Conservation (phyloP, 1,139 yeast species). For the Torulaspora globosa region DNA sequence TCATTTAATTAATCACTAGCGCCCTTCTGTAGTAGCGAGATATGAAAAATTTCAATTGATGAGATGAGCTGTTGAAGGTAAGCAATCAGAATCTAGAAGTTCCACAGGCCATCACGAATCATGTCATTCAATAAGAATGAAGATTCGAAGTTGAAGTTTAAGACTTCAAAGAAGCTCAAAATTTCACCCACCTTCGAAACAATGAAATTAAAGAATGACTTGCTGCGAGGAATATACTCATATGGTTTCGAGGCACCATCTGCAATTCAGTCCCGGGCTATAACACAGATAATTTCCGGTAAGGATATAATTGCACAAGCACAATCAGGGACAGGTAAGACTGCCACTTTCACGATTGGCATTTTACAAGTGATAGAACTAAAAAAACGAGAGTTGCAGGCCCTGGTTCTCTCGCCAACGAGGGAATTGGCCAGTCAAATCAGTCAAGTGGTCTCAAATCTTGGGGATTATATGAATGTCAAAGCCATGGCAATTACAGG, state of each 20-base stretch:
- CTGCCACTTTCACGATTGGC: slow-evolving; percentile 93
- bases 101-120: neutral
- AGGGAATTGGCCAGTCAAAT: slow-evolving; percentile 91
- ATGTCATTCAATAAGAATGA: slow-evolving; percentile 56
- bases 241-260: slow-evolving; percentile 95
- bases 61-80: slow-evolving; percentile 10
- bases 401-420: slow-evolving; percentile 89
- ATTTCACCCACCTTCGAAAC: slow-evolving; percentile 68
- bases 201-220: slow-evolving; percentile 68
- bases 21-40: slow-evolving; percentile 1
- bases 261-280: slow-evolving; percentile 92
- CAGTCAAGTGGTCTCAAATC: slow-evolving; percentile 72
- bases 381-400: slow-evolving; percentile 61
- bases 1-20: neutral
- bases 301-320: slow-evolving; percentile 95
- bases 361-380: slow-evolving; percentile 78
- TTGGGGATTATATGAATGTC: slow-evolving; percentile 82
- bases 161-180: slow-evolving; percentile 58
- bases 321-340: slow-evolving; percentile 97
- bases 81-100: neutral
- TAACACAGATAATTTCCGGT: slow-evolving; percentile 85
- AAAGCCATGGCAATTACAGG: slow-evolving; percentile 92
- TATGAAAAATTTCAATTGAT: slow-evolving; percentile 12
- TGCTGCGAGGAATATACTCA: slow-evolving; percentile 70
- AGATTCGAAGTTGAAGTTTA: slow-evolving; percentile 57